These are phyloP conservation scores for Apophysomyces variabilis DNA, from an alignment of 371 early-diverging fungal genomes.

Conservation along the genomic window DNA sequence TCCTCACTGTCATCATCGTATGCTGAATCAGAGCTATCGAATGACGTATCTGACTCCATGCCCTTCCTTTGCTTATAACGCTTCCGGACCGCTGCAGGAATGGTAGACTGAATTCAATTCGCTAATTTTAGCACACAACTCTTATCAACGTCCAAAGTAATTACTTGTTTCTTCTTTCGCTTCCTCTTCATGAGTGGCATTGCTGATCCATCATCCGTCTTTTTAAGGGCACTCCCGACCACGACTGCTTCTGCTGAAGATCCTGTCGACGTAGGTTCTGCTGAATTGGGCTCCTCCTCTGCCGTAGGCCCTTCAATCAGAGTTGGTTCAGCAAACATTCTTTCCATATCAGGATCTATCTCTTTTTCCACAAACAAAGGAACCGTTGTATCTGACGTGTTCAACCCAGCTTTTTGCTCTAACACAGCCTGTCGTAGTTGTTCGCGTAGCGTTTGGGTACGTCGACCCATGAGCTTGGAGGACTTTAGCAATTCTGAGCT, in stretches of 20 bases:
- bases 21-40: constrained; percentile 73
- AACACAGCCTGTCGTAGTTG: constrained; percentile 72
- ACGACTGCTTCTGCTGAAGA: constrained; percentile 8
- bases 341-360: constrained; percentile 30
- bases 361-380: constrained; percentile 53
- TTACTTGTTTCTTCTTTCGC: constrained; percentile 53
- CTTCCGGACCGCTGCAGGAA: constrained; percentile 45
- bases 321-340: constrained; percentile 14
- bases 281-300: background rate
- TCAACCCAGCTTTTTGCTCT: constrained; percentile 75
- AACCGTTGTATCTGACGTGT: constrained; percentile 56
- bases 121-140: background rate
- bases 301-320: constrained; percentile 2
- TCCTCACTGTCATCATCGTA: constrained; percentile 50
- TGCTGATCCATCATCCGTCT: constrained; percentile 32
- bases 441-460: constrained; percentile 73
- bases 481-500: constrained; percentile 79
- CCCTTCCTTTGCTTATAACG: constrained; percentile 53
- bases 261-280: constrained; percentile 13
- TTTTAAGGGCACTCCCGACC: constrained; percentile 59
- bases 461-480: constrained; percentile 76
- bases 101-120: constrained; percentile 36
- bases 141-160: background rate
- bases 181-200: constrained; percentile 41
- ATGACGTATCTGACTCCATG: constrained; percentile 61